A percentile compares a stretch with the other conserved stretches of the same genome.
phyloP scores from a whole-genome alignment of 805 yeast genomes.

The Dipodascus geniculatus region DNA sequence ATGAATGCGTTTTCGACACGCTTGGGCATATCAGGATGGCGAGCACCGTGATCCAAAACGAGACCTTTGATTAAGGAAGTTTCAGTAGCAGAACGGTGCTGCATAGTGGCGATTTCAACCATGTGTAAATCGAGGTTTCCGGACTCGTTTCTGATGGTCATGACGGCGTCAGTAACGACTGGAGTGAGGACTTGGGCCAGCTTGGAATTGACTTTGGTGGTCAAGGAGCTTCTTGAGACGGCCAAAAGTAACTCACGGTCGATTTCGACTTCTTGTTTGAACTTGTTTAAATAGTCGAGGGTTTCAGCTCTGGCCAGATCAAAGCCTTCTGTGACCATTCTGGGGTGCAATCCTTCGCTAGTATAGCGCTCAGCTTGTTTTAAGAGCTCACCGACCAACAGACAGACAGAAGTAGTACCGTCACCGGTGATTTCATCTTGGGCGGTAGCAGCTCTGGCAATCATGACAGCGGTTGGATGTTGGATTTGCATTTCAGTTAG shows the following conservation, averaged over 20 bases:
- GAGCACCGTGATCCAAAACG: conserved; percentile 94
- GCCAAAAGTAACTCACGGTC: conserved; percentile 84
- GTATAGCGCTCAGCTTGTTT: conserved; percentile 90
- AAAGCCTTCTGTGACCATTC: conserved; percentile 90
- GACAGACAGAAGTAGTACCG: conserved; percentile 93
- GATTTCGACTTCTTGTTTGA: conserved; percentile 40
- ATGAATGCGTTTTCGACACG: conserved; percentile 72
- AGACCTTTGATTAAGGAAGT: conserved; percentile 78
- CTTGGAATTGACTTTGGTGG: conserved; percentile 74
- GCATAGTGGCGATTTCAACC: conserved; percentile 98
- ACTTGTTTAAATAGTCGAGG: conserved; percentile 55
- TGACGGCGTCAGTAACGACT: conserved; percentile 91
- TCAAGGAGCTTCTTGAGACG: conserved; percentile 80
- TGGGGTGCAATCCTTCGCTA: conserved; percentile 91
- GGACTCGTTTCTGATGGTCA: conserved; percentile 50
- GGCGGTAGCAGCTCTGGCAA: conserved; percentile 93
- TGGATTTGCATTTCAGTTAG: conserved; percentile 95
- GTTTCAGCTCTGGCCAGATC: conserved; percentile 76
- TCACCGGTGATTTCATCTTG: conserved; percentile 99
- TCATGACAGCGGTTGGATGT: conserved; percentile 80
- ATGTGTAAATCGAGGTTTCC: conserved; percentile 72
- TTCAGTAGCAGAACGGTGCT: conserved; percentile 75
- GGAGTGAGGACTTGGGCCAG: conserved; percentile 78
- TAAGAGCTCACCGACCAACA: conserved; percentile 86
- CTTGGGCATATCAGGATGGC: conserved; percentile 99